Conservation (phyloP, 106 monocot genomes). For the Triglochin maritima region DNA sequence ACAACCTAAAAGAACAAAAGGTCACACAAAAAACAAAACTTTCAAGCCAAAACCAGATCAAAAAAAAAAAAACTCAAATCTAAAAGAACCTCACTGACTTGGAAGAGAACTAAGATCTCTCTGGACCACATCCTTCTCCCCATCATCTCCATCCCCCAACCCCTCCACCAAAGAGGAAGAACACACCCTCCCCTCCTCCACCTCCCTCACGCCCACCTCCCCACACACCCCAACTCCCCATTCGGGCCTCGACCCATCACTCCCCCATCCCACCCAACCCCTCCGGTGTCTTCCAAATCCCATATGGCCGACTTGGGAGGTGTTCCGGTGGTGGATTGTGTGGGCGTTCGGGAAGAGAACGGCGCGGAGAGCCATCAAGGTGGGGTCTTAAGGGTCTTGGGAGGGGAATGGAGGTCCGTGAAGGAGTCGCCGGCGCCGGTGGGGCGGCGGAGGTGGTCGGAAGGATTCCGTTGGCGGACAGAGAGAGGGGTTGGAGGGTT, state of each 20-base stretch:
- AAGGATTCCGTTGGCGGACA: background rate
- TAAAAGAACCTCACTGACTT: background rate
- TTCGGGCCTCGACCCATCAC: background rate
- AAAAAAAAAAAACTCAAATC: background rate
- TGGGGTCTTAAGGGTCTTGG: no score
- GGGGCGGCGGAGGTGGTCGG: no score
- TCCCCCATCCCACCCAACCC: background rate
- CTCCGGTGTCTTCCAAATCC: background rate
- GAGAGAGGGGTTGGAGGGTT: background rate
- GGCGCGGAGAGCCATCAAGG: background rate
- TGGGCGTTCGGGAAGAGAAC: background rate
- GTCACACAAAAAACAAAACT: background rate
- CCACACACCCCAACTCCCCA: background rate
- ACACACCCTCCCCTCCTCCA: background rate
- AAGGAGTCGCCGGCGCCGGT: background rate
- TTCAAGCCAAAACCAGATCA: background rate
- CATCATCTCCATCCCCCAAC: background rate
- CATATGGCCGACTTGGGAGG: no score
- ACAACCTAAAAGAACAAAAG: background rate
- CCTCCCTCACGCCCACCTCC: background rate
- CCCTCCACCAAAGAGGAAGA: background rate
- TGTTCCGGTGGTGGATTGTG: no score
- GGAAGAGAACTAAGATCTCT: slow-evolving; percentile 2
- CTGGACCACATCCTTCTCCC: background rate
- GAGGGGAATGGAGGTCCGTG: no score